Conservation (phyloP, 1,139 yeast genomes). For the Candida sp. region DNA sequence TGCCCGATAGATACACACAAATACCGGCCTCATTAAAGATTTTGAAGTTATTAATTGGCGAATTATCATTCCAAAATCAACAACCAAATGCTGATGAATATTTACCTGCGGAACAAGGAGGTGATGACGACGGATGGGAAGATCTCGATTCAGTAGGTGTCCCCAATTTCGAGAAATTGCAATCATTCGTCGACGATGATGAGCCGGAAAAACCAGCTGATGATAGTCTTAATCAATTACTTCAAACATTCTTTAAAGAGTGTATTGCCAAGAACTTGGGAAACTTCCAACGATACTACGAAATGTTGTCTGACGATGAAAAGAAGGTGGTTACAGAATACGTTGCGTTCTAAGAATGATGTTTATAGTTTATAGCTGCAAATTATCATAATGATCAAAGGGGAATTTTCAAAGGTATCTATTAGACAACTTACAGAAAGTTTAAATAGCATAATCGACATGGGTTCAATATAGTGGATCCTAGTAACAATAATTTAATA, state of each 20-base stretch:
- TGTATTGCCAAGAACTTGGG: slow-evolving; percentile 54
- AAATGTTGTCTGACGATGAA: slow-evolving; percentile 52
- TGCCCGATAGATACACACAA: slow-evolving; percentile 61
- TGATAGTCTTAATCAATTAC: slow-evolving; percentile 41
- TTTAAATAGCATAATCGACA: no score
- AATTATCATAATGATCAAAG: background rate
- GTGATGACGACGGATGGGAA: slow-evolving; percentile 71
- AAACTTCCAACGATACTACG: slow-evolving; percentile 53
- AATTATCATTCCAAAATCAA: slow-evolving; percentile 59
- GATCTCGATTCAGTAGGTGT: slow-evolving; percentile 69
- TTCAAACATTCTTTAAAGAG: slow-evolving; percentile 62
- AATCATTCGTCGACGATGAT: slow-evolving; percentile 49
- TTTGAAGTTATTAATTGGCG: slow-evolving; percentile 64
- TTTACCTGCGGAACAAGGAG: slow-evolving; percentile 24
- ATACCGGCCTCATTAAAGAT: slow-evolving; percentile 73
- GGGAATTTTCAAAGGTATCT: no score
- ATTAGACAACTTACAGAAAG: no score
- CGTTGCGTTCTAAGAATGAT: slow-evolving; percentile 19
- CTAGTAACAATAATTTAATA: no score
- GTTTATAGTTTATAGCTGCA: background rate
- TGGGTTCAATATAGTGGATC: no score
- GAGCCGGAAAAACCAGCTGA: slow-evolving; percentile 31
- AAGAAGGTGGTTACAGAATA: slow-evolving; percentile 52
- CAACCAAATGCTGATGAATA: slow-evolving; percentile 41
- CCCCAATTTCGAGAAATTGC: slow-evolving; percentile 56